A percentile compares a stretch with the other conserved stretches of the same genome.
phyloP scores from a whole-genome alignment of 805 yeast species.

The Soucietia sequanensis region DNA sequence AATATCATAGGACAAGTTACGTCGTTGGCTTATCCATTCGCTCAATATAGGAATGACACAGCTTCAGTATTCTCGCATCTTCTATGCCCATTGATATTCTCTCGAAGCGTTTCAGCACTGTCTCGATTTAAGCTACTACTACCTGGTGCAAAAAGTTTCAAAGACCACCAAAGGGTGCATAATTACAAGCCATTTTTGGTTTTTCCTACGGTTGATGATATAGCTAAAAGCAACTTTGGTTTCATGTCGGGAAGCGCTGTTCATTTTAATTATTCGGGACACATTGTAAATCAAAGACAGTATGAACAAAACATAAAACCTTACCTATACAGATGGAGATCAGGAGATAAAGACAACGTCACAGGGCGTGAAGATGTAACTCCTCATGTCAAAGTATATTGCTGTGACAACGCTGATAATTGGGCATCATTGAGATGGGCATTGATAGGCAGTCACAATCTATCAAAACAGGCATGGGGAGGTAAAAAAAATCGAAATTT shows the following conservation, averaged over 20 bases:
- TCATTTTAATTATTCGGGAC: constrained; percentile 39
- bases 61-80: constrained; percentile 48
- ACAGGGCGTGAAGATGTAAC: constrained; percentile 42
- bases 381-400: constrained; percentile 70
- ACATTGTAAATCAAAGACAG: constrained; percentile 29
- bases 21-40: constrained; percentile 48
- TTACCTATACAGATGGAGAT: constrained; percentile 47
- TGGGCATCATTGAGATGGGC: constrained; percentile 62
- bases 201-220: constrained; percentile 44
- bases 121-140: constrained; percentile 20
- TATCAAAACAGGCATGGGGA: constrained; percentile 86
- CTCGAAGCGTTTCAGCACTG: constrained; percentile 22
- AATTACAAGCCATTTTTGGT: constrained; percentile 37
- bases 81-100: constrained; percentile 43
- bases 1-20: constrained; percentile 46
- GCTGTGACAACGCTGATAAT: constrained; percentile 51
- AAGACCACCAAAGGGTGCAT: constrained; percentile 18
- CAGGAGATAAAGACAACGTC: constrained; percentile 4
- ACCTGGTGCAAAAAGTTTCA: constrained; percentile 23
- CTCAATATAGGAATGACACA: constrained; percentile 18
- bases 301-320: constrained; percentile 39
- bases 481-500: constrained; percentile 10
- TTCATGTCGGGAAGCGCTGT: constrained; percentile 49
- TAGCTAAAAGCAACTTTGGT: constrained; percentile 43
- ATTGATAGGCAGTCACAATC: constrained; percentile 69